Evolutionary conservation across 345 rosid genomes (phyloP), one percentile per base, ranked within the genome.

Genomic region (Aethionema arabicum): DNA sequence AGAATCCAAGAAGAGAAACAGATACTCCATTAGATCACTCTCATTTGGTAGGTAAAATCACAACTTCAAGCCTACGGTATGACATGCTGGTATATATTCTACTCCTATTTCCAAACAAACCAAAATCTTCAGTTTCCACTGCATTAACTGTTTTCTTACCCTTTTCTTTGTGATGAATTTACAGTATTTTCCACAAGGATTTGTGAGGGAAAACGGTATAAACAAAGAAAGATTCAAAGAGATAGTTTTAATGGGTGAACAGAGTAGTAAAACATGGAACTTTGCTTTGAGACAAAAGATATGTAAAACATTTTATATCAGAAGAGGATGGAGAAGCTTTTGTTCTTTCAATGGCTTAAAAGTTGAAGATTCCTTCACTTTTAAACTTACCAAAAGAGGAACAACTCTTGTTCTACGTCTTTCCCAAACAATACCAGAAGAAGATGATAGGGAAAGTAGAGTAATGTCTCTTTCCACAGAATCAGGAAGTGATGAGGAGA

Each of bases 21-120:
- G 5, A 45, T 12, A 4, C 58, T 14, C 27, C 48, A 44, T 29
- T 41, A 68, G 48, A 35, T 4, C 35, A 1, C 32, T 52, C 72
- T 68, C 13, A 48, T 68, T 36, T 29, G 27, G 72, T 42, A 7
- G 32, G 52, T 21, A 59, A 59, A 33, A 61, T 52, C 66, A 52
- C 66, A 52, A 37, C 33, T 68, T 68, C 66, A 6, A 43, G 9
- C 33, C 66, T 61, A n/a, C 8, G 21, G 13, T 3, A 8, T 27
- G 70, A 45, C 55, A 6, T 32, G 27, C 11, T 56, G 63, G 70
- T 65, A 8, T 21, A 43, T 61, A 11, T 6, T n/a, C 30, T 40
- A 29, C 36, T 32, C 38, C 8, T 32, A 58, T 30, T 43, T 8
- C n/a, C n/a, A n/a, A n/a, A n/a, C n/a, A n/a, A n/a, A 38, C 36